Conservation (phyloP, 1,284 basidiomycete species). For the Rhizopogon hawkerae region DNA sequence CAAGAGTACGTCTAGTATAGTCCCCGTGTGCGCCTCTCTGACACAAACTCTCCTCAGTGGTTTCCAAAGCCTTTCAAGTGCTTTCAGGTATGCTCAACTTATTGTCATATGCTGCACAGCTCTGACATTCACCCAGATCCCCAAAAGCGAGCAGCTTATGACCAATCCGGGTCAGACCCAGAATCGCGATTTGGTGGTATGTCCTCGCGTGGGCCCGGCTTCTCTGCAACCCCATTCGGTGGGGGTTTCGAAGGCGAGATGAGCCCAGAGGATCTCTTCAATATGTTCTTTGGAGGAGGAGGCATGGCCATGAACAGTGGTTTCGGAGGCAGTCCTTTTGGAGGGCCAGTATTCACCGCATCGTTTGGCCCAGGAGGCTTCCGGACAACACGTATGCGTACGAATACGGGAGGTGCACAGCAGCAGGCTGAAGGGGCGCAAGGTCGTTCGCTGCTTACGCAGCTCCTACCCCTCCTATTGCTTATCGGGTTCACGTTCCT, state of each 20-base stretch:
- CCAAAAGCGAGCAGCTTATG: constrained; percentile 87
- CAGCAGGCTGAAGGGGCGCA: constrained; percentile 29
- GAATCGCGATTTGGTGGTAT: constrained; percentile 71
- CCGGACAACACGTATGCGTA: constrained; percentile 50
- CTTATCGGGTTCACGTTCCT: constrained; percentile 81
- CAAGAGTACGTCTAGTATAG: constrained; percentile 64
- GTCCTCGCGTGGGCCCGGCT: constrained; percentile 49
- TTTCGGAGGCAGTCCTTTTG: constrained; percentile 35
- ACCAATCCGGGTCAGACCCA: constrained; percentile 79
- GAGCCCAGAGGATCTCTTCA: constrained; percentile 94
- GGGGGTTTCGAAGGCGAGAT: constrained; percentile 75
- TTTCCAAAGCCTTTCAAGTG: constrained; percentile 96
- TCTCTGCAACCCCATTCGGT: constrained; percentile 42
- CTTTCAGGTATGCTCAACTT: constrained; percentile 54
- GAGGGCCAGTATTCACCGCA: constrained; percentile 60
- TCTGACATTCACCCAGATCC: constrained; percentile 45
- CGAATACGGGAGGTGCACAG: constrained; percentile 27
- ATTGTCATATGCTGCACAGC: constrained; percentile 2
- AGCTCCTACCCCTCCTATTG: constrained; percentile 81
- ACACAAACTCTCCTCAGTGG: constrained; percentile 51
- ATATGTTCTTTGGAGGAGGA: constrained; percentile 90
- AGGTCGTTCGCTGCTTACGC: constrained; percentile 64
- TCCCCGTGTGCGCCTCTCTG: constrained; percentile 1
- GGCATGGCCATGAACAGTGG: constrained; percentile 39
- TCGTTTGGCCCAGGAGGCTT: constrained; percentile 74